Conservation (phyloP, 805 yeast species). For the Metschnikowia drakensbergensis region DNA sequence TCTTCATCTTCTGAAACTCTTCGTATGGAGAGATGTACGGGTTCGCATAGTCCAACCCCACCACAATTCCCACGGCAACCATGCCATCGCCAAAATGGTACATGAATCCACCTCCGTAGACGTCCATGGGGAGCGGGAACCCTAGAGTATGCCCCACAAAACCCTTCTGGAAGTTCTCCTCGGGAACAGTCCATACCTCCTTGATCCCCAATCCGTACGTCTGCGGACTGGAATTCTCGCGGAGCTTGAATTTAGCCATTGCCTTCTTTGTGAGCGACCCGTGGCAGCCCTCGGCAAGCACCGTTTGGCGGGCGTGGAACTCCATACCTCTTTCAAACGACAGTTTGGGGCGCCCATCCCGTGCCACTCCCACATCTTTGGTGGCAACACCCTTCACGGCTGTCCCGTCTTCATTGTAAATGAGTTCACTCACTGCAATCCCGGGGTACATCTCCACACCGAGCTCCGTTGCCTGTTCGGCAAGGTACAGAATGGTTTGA, state of each 20-base stretch:
- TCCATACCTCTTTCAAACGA: conserved; percentile 97
- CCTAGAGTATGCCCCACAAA: conserved; percentile 86
- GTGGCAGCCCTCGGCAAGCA: conserved; percentile 97
- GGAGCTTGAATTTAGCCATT: conserved; percentile 62
- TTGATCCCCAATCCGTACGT: conserved; percentile 95
- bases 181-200: conserved; percentile 94
- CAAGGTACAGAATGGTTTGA: conserved; percentile 73
- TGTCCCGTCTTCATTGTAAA: conserved; percentile 50
- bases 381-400: conserved; percentile 89
- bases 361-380: conserved; percentile 82
- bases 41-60: conserved; percentile 90
- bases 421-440: conserved; percentile 75
- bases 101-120: conserved; percentile 96
- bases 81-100: conserved; percentile 94
- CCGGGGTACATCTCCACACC: conserved; percentile 95
- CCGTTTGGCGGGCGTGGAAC: conserved; percentile 84
- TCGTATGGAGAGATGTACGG: conserved; percentile 95
- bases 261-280: conserved; percentile 85
- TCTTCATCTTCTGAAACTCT: conserved; percentile 93
- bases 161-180: conserved; percentile 77
- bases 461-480: conserved; percentile 85
- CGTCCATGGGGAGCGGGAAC: conserved; percentile 66
- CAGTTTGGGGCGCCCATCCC: conserved; percentile 70
- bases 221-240: conserved; percentile 66
- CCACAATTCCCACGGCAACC: conserved; percentile 89